Base-by-base conservation (phyloP, 768 basidiomycete species). In the Dentipellis fragilis region DNA sequence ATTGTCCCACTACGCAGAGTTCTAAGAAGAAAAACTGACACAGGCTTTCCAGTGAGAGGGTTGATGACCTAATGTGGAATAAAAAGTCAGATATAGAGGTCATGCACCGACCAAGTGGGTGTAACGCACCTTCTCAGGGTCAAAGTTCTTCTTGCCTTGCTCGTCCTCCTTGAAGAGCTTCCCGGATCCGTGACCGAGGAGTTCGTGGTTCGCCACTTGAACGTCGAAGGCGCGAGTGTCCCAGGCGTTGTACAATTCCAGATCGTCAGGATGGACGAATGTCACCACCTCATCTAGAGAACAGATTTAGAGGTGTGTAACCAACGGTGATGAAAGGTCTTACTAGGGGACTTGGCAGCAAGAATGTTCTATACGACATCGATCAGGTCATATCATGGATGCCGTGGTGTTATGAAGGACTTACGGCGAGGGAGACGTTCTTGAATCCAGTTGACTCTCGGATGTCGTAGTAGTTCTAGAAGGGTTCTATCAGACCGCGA, bases 131-230 rank as follows among this genome's bases (percentile, higher is more conserved):
- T 80, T 84, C 59, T 80, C 77, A 10, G 80, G 79, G 66, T 90
- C 85, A 62, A 94, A 94, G 69, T 93, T 93, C 68, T 85, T 80
- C 51, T 74, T 81, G 9, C 92, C 91, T 64, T 90, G 80, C 1
- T 78, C 73, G 56, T 77, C 74, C 69, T 93, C 89, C 63, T 85
- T 80, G 65, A 93, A 88, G 0, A 90, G 71, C 65, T 92, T 90
- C 16, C 91, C 91, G 2, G 84, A 84, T 10, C 89, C 90, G 59
- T 93, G 89, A 0, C 91, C 91, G 12, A 93, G 79, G 1, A 93
- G 72, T 62, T 93, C 92, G 66, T 93, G 92, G 65, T 89, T 92
- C 10, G 92, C 92, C 17, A 94, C 91, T 63, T 93, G 92, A 0
- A 94, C 73, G 61, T 93, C 90, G 62, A 93, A 93, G 0, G 89